These are phyloP conservation scores for Solanum etuberosum DNA, from an alignment of 257 asterid species.

Conservation along the genomic window DNA sequence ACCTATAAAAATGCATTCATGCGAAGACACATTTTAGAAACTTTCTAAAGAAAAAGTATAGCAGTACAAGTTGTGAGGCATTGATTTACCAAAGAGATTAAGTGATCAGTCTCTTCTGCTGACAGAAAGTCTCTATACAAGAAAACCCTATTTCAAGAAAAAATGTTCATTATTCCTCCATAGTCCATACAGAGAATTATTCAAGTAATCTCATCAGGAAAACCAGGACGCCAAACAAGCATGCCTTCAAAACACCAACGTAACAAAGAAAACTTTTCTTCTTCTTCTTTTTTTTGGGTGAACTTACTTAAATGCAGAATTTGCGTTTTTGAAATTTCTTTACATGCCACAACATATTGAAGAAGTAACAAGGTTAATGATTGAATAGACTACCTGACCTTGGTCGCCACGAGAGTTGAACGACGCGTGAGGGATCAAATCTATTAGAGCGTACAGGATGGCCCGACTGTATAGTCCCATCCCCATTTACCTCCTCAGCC, in stretches of 20 bases:
- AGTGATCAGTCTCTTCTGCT: conserved; percentile 67
- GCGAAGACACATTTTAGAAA: not conserved
- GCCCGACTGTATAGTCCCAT: conserved; percentile 10
- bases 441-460: conserved; percentile 11
- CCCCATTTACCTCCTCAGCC: conserved; percentile 30
- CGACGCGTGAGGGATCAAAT: conserved; percentile 52
- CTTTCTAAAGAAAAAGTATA: not conserved
- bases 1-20: conserved; percentile 16
- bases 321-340: not conserved
- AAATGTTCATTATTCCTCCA: not conserved
- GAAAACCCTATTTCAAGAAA: conserved; percentile 57
- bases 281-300: not conserved
- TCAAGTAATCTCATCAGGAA: not conserved
- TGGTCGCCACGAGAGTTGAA: conserved; percentile 78
- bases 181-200: not conserved
- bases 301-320: not conserved
- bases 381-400: conserved; percentile 69
- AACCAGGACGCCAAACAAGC: not conserved
- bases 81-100: conserved; percentile 46
- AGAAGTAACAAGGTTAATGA: conserved; percentile 8
- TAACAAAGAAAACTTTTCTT: not conserved
- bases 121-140: conserved; percentile 57
- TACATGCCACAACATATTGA: not conserved
- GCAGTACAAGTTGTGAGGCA: not conserved
- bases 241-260: not conserved